Evolutionary conservation across 805 yeast species (phyloP).

Genomic region (Lipomyces sp.): DNA sequence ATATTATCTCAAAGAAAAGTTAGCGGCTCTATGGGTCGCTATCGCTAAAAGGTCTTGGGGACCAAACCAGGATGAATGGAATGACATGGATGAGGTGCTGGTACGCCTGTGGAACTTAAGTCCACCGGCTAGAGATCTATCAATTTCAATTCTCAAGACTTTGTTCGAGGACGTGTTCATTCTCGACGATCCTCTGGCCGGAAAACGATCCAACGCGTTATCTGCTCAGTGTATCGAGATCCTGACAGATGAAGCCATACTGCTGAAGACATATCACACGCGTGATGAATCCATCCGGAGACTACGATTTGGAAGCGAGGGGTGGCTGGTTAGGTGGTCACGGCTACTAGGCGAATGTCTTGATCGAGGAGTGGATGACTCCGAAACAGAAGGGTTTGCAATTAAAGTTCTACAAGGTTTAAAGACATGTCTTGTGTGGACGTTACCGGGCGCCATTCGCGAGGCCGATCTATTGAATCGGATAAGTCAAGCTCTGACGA

Average conservation of each 20-base stretch:
- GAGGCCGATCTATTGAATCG: constrained; percentile 67
- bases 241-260: constrained; percentile 69
- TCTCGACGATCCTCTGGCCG: constrained; percentile 88
- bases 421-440: constrained; percentile 91
- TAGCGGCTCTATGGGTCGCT: constrained; percentile 89
- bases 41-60: constrained; percentile 87
- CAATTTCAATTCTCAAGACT: constrained; percentile 78
- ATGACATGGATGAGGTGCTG: constrained; percentile 79
- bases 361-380: constrained; percentile 46
- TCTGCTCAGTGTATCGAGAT: constrained; percentile 84
- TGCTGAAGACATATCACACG: constrained; percentile 66
- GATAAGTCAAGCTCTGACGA: constrained; percentile 53
- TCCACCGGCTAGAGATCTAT: constrained; percentile 70
- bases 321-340: constrained; percentile 89
- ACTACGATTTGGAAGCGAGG: constrained; percentile 73
- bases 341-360: constrained; percentile 55
- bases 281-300: constrained; percentile 61
- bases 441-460: constrained; percentile 74
- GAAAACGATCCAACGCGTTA: constrained; percentile 74
- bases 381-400: constrained; percentile 53
- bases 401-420: constrained; percentile 76
- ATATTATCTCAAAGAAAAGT: constrained; percentile 84
- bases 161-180: constrained; percentile 91
- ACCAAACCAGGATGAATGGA: constrained; percentile 75
- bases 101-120: constrained; percentile 73